Conservation (phyloP, 169 alveolate genomes). For the Plasmodium gallinaceum region DNA sequence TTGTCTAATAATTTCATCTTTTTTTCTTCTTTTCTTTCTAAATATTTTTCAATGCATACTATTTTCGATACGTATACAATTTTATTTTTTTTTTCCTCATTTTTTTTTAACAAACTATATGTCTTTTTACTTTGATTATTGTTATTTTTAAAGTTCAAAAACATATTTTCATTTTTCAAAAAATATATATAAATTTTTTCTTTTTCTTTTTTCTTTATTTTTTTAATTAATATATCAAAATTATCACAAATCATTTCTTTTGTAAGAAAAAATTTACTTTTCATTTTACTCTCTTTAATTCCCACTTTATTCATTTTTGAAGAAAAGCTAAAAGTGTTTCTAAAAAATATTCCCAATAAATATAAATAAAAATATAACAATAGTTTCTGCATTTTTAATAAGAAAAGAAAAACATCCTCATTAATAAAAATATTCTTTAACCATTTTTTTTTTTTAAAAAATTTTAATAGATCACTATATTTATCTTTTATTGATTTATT, state of each 20-base stretch:
- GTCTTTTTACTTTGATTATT: background rate
- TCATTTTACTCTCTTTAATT: background rate
- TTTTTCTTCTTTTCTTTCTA: background rate
- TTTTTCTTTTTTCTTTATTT: conserved; percentile 25
- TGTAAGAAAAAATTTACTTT: background rate
- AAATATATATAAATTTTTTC: conserved; percentile 19
- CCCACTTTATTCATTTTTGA: background rate
- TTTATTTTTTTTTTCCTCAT: conserved; percentile 4
- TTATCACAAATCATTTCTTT: background rate
- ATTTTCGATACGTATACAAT: background rate
- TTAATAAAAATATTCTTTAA: background rate
- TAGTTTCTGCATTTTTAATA: conserved; percentile 39
- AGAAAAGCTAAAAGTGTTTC: background rate
- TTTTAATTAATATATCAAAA: conserved; percentile 20
- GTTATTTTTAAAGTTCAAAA: background rate
- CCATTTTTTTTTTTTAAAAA: conserved; percentile 19
- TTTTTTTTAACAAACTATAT: no score
- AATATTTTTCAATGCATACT: background rate
- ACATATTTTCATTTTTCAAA: conserved; percentile 2
- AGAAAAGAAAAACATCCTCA: conserved; percentile 31
- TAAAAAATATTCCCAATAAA: conserved; percentile 6
- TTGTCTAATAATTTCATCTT: background rate
- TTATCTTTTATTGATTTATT: background rate
- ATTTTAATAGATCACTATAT: conserved; percentile 1
- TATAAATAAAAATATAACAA: conserved; percentile 49